Evolutionary conservation across 116 monocot genomes (phyloP).

Genomic region (Thalassia testudinum): DNA sequence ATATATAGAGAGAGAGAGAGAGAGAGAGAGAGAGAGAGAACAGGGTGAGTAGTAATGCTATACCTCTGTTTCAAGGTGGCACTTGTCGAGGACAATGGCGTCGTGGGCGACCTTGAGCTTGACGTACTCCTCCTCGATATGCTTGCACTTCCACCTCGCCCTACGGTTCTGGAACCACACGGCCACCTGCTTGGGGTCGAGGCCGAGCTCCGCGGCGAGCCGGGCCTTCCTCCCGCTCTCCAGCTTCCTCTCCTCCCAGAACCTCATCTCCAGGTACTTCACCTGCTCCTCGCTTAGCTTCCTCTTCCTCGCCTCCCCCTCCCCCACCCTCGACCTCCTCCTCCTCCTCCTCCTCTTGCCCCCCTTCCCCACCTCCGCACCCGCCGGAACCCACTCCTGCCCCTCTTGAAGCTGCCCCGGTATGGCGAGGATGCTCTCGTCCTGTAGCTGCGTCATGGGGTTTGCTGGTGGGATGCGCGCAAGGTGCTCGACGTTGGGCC

Average conservation of each 20-base stretch:
- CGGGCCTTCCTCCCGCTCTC: conserved; percentile 32
- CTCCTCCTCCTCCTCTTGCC: conserved; percentile 4
- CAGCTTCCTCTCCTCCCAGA: conserved; percentile 32
- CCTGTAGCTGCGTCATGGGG: too few species aligned
- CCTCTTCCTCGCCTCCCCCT: conserved; percentile 31
- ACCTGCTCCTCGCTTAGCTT: conserved; percentile 38
- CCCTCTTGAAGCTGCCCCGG: too few species aligned
- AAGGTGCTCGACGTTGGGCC: too few species aligned
- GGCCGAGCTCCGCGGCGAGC: conserved; percentile 33
- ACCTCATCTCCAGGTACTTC: conserved; percentile 40
- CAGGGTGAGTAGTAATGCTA: too few species aligned
- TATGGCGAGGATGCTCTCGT: too few species aligned
- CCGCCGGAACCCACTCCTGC: neutral
- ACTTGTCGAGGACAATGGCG: conserved; percentile 25
- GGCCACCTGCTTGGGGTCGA: conserved; percentile 51
- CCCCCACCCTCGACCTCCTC: conserved; percentile 12
- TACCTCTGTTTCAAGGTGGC: conserved; percentile 41
- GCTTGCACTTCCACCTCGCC: conserved; percentile 50
- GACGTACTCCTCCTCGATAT: conserved; percentile 33
- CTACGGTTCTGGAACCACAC: conserved; percentile 73
- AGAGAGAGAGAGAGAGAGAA: too few species aligned
- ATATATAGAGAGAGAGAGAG: too few species aligned
- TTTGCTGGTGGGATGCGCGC: too few species aligned
- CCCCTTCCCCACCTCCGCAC: neutral
- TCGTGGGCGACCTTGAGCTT: conserved; percentile 31